Evolutionary conservation across 306 rosid species (phyloP).

Genomic region (Fagus sylvatica): DNA sequence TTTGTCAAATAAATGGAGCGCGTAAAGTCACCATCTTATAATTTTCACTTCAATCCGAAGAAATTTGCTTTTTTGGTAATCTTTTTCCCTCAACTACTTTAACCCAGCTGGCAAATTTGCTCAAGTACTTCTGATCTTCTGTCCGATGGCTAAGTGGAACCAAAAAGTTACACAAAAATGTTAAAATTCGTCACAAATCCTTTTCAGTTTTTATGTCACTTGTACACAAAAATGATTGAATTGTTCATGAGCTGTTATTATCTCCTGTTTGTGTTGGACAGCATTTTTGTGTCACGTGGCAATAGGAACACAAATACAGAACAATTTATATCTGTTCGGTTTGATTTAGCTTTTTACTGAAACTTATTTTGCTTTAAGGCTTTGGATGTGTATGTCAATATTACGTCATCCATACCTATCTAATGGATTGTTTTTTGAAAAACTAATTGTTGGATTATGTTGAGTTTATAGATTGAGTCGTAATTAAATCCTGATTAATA

Average conservation of each 20-base stretch:
- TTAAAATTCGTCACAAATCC: background rate
- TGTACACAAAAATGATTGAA: background rate
- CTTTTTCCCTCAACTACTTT: too few species aligned
- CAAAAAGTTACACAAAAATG: background rate
- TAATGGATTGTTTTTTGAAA: too few species aligned
- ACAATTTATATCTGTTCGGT: background rate
- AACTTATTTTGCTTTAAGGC: too few species aligned
- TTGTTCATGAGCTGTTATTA: too few species aligned
- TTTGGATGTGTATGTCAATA: too few species aligned
- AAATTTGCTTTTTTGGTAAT: too few species aligned
- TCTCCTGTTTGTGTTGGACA: background rate
- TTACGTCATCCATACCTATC: too few species aligned
- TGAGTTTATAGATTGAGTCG: too few species aligned
- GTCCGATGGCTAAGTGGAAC: background rate
- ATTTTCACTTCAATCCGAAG: background rate
- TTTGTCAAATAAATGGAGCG: conserved; percentile 1
- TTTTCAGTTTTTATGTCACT: too few species aligned
- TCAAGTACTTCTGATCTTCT: background rate
- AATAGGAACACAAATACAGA: background rate
- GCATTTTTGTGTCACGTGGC: background rate
- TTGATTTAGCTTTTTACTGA: background rate
- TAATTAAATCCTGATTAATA: too few species aligned
- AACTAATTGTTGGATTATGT: too few species aligned
- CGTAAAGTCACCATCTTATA: background rate
- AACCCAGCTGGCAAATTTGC: background rate